Base-by-base conservation (phyloP, 768 basidiomycete genomes). In the Leccinum variicolor region DNA sequence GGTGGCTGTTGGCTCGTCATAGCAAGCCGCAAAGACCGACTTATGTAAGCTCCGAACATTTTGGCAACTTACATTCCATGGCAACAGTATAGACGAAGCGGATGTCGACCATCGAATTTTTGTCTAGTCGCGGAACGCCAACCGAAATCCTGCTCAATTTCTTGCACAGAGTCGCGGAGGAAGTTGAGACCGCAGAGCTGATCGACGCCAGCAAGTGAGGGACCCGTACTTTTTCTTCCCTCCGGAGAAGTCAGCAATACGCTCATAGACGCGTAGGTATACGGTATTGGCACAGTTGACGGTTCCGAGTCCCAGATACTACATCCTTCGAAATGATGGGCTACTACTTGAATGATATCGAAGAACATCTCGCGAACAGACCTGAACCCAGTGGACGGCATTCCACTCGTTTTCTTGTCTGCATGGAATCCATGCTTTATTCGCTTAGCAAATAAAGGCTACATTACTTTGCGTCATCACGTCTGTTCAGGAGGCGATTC, bases 401-500 rank as follows among this genome's bases (percentile, higher is more conserved):
- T 54, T 21, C n/a, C 3, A 3, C 1, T 17, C 0, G 11, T 25
- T 26, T 8, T 11, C 15, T 41, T 15, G 1, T 56, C 19, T 13
- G 2, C 15, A 36, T 8, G 3, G 19, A 25, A 52, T 57, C 25
- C 10, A 51, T 48, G 9, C 23, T 4, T 15, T 8, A n/a, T 64
- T 68, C 15, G 28, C 39, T 53, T 61, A 96, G 92, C 87, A 90
- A 58, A 81, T 94, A 39, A 95, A 98, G 74, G 90, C 90, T 3
- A 87, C 87, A 0, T 70, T 98, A 5, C 90, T 94, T 66, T 94
- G 90, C n/a, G n/a, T n/a, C 66, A 79, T 96, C 39, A 86, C 87
- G 76, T 88, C 88, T 6, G 79, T 94, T 9, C 91, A 94, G 66
- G 95, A 98, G 76, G 92, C 93, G 1, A 78, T 95, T 25, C 86